phyloP scores from a whole-genome alignment of 2,329 filamentous ascomycete genomes.

The Biscogniauxia sp. region DNA sequence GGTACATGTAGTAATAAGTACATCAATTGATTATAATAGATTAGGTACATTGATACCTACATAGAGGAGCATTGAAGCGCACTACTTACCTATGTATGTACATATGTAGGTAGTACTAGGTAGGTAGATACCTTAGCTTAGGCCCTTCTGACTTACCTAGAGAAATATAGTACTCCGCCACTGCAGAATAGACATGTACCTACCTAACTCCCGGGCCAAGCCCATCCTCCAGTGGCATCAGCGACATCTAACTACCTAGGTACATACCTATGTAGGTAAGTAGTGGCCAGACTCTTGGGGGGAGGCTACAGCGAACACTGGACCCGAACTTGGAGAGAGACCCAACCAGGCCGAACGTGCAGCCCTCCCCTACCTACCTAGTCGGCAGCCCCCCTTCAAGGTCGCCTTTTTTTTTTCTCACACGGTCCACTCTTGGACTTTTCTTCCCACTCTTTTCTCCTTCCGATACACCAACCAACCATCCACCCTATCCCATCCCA shows the following conservation, averaged over 20 bases:
- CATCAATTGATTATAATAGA: too few species aligned
- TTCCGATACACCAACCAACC: conserved; percentile 21
- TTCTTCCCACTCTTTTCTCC: conserved; percentile 14
- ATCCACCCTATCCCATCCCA: conserved; percentile 23
- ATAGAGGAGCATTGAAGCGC: too few species aligned
- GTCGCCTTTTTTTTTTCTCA: not conserved
- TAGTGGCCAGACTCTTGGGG: not conserved
- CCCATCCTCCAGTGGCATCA: not conserved
- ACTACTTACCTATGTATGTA: too few species aligned
- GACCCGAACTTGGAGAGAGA: not conserved
- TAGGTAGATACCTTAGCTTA: not conserved
- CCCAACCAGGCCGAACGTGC: not conserved
- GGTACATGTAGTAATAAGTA: too few species aligned
- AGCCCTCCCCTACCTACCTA: not conserved
- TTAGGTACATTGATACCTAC: too few species aligned
- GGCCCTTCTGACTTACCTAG: not conserved
- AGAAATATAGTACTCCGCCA: not conserved
- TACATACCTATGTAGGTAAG: too few species aligned
- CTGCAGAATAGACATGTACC: not conserved
- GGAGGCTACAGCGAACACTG: not conserved
- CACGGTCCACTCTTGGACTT: not conserved
- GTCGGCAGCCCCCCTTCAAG: not conserved
- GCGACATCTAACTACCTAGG: too few species aligned
- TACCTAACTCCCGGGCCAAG: not conserved
- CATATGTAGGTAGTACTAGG: too few species aligned